phyloP scores from a whole-genome alignment of 345 rosid genomes.

The Balakata baccata region DNA sequence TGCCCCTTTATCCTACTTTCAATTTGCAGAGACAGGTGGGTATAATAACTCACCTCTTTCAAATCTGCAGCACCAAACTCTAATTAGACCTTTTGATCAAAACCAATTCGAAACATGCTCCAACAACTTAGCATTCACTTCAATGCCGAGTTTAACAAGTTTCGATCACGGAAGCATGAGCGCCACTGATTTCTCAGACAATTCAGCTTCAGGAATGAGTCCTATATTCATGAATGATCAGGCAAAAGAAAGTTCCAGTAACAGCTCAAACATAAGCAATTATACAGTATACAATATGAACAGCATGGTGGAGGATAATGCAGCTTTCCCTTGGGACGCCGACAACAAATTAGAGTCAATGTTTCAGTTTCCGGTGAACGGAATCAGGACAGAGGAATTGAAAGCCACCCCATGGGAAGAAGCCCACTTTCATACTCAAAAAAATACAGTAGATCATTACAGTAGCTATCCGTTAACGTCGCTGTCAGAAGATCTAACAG shows the following conservation, averaged over 20 bases:
- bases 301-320: slow-evolving; percentile 32
- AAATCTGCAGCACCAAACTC: slow-evolving; percentile 17
- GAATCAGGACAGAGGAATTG: slow-evolving; percentile 37
- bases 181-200: slow-evolving; percentile 39
- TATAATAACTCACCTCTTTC: slow-evolving; percentile 23
- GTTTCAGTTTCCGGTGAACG: slow-evolving; percentile 39
- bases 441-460: slow-evolving; percentile 36
- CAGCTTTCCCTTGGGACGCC: slow-evolving; percentile 32
- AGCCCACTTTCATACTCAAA: slow-evolving; percentile 27
- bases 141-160: slow-evolving; percentile 47
- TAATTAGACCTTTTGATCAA: slow-evolving; percentile 13
- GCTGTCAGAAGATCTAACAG: slow-evolving; percentile 54
- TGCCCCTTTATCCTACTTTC: slow-evolving; percentile 40
- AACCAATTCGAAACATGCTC: slow-evolving; percentile 33
- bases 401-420: slow-evolving; percentile 37
- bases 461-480: slow-evolving; percentile 50
- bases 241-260: slow-evolving; percentile 45
- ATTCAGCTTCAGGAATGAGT: slow-evolving; percentile 41
- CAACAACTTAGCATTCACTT: slow-evolving; percentile 28
- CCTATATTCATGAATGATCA: slow-evolving; percentile 34
- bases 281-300: slow-evolving; percentile 39
- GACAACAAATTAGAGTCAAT: slow-evolving; percentile 32
- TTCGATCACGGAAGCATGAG: slow-evolving; percentile 40
- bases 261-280: slow-evolving; percentile 50
- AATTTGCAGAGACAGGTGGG: slow-evolving; percentile 33